Percentiles rank a stretch among this genome's conserved stretches.
These are phyloP conservation scores for Lactarius quietus DNA, from an alignment of 768 basidiomycete genomes.

Conservation along the genomic window DNA sequence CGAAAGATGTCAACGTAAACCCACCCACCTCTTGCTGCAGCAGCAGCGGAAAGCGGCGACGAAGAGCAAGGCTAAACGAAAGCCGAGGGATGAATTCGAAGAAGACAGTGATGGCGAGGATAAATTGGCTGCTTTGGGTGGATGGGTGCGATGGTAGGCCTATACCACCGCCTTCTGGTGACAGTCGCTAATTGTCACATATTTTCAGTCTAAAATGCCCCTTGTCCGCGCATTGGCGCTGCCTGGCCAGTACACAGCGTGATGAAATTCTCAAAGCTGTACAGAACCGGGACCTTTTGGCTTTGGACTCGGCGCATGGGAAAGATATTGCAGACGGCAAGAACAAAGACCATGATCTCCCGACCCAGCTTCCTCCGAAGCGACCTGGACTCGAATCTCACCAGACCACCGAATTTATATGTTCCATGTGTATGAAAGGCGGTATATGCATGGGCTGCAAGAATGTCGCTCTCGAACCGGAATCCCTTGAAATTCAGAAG, in stretches of 20 bases:
- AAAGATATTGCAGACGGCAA: slow-evolving; percentile 14
- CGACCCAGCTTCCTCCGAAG: slow-evolving; percentile 10
- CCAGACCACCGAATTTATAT: slow-evolving; percentile 77
- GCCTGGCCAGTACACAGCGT: slow-evolving; percentile 59
- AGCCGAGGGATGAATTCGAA: slow-evolving; percentile 48
- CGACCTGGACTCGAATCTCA: slow-evolving; percentile 27
- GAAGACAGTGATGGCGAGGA: slow-evolving; percentile 57
- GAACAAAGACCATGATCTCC: neutral
- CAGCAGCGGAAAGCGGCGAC: slow-evolving; percentile 36
- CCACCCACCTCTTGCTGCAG: slow-evolving; percentile 52
- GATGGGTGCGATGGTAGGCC: slow-evolving; percentile 81
- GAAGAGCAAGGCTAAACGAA: slow-evolving; percentile 37
- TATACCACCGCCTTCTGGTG: neutral
- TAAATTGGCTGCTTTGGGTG: slow-evolving; percentile 52
- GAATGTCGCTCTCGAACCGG: slow-evolving; percentile 51
- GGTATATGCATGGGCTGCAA: slow-evolving; percentile 77
- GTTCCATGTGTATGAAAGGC: slow-evolving; percentile 68
- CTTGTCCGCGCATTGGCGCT: slow-evolving; percentile 72
- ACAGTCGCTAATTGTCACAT: slow-evolving; percentile 19
- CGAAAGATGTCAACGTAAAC: slow-evolving; percentile 64
- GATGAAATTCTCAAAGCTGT: slow-evolving; percentile 72
- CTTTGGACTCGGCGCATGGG: slow-evolving; percentile 34
- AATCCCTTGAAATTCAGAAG: slow-evolving; percentile 28
- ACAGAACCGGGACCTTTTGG: slow-evolving; percentile 46
- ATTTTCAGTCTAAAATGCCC: slow-evolving; percentile 66